phyloP scores from a whole-genome alignment of 208 protist genomes.

The Leishmania martiniquensis region DNA sequence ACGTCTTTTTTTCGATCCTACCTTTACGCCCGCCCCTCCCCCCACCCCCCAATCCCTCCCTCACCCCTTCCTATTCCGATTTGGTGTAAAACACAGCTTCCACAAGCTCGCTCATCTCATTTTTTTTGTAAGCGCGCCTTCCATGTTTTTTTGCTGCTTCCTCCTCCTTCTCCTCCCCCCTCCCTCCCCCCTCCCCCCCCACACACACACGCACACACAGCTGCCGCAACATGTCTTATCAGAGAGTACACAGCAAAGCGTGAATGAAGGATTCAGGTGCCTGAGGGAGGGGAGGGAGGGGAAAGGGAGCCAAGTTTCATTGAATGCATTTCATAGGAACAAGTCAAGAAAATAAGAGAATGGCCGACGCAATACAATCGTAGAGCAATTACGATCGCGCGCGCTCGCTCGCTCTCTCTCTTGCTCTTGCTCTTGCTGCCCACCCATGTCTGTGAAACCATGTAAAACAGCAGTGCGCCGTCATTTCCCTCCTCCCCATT shows the following conservation, averaged over 20 bases:
- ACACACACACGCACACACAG: neutral
- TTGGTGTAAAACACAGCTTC: constrained; percentile 3
- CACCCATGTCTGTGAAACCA: constrained; percentile 1
- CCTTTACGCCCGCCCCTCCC: too few relatives aligned
- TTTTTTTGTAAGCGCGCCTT: neutral
- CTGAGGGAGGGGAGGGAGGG: neutral
- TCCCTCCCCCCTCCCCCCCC: neutral
- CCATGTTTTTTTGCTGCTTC: neutral
- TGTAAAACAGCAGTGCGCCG: constrained; percentile 8
- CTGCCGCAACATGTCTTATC: neutral
- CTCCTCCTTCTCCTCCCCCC: neutral
- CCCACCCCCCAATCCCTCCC: neutral
- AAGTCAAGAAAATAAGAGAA: neutral
- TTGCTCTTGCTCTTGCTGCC: neutral
- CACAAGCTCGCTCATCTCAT: neutral
- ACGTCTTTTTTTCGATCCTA: neutral
- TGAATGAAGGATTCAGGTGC: neutral
- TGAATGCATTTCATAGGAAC: neutral
- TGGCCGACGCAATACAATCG: constrained; percentile 10
- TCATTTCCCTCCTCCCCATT: neutral
- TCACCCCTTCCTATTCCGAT: too few relatives aligned
- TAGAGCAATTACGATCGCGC: neutral
- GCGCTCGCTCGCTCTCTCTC: neutral
- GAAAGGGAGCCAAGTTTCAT: neutral
- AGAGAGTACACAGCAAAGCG: neutral